Conservation (phyloP, 495 filamentous ascomycete species). For the Lophiostoma macrostomum region DNA sequence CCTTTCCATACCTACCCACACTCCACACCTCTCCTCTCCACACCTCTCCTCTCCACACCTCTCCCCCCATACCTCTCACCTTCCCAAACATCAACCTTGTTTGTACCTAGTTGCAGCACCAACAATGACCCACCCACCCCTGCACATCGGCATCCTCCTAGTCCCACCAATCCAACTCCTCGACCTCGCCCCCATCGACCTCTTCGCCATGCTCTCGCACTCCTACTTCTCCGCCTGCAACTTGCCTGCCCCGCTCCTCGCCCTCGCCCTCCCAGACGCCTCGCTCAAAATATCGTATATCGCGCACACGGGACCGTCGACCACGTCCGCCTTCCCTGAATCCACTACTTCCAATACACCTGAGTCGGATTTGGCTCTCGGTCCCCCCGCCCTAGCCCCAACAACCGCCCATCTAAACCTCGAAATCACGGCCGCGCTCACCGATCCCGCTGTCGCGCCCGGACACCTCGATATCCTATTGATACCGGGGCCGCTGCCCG, state of each 20-base stretch:
- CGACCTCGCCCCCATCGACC: constrained; percentile 32
- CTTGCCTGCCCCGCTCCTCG: constrained; percentile 21
- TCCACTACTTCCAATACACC: too few species aligned
- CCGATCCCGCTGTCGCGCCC: constrained; percentile 17
- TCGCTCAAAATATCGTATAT: constrained; percentile 24
- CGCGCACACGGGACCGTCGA: constrained; percentile 3
- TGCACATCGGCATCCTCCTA: constrained; percentile 34
- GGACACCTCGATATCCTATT: constrained; percentile 29
- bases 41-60: too few species aligned
- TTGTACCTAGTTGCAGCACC: too few species aligned
- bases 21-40: too few species aligned
- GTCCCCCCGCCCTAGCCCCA: too few species aligned
- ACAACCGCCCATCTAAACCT: constrained; percentile 16
- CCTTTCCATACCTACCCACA: too few species aligned
- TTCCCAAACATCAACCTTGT: too few species aligned
- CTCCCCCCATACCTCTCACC: too few species aligned
- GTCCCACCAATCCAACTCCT: constrained; percentile 31
- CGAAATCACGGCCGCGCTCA: constrained; percentile 11
- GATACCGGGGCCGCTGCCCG: constrained; percentile 27
- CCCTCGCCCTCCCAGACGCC: constrained; percentile 10
- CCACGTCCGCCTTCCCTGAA: too few species aligned
- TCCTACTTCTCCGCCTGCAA: constrained; percentile 27
- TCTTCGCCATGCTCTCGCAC: constrained; percentile 29
- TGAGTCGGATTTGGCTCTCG: too few species aligned
- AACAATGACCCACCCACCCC: not conserved